These are phyloP conservation scores for Conticribra guillardii DNA, from an alignment of 108 stramenopile species.

Conservation along the genomic window DNA sequence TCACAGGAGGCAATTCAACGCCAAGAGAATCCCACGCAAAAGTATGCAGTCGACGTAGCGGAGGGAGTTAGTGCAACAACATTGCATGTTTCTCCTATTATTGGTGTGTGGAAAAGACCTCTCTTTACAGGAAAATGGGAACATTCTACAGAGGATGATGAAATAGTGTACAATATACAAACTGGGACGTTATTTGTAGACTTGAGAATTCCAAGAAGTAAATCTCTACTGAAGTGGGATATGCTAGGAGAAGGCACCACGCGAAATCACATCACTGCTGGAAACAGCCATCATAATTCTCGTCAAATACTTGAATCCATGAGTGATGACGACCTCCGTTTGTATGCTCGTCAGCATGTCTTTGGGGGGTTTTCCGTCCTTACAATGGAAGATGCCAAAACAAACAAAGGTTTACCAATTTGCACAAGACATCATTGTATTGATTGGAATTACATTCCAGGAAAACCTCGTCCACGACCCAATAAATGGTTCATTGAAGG, in stretches of 20 bases:
- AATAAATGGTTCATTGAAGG: conserved; percentile 91
- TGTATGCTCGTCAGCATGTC: conserved; percentile 86
- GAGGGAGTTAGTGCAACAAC: neutral
- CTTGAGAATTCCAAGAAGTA: conserved; percentile 76
- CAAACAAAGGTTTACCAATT: conserved; percentile 22
- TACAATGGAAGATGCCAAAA: conserved; percentile 18
- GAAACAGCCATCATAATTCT: too few relatives aligned
- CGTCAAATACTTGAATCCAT: conserved; percentile 48
- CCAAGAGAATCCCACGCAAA: neutral
- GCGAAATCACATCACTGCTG: conserved; percentile 2
- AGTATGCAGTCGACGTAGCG: neutral
- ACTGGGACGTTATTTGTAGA: conserved; percentile 86
- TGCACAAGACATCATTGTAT: conserved; percentile 89
- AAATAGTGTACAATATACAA: conserved; percentile 84
- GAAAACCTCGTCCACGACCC: conserved; percentile 69
- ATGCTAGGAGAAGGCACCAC: conserved; percentile 1
- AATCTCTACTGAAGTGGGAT: conserved; percentile 43
- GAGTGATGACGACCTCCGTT: conserved; percentile 62
- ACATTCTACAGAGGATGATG: conserved; percentile 76
- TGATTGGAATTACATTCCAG: conserved; percentile 88
- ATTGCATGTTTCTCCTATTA: conserved; percentile 40
- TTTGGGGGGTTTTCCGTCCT: conserved; percentile 82
- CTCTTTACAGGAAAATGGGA: conserved; percentile 89
- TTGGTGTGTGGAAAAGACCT: conserved; percentile 84
- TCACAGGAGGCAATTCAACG: conserved; percentile 7